Conservation (phyloP, 129 eudicot genomes). For the Helianthus tuberosus region DNA sequence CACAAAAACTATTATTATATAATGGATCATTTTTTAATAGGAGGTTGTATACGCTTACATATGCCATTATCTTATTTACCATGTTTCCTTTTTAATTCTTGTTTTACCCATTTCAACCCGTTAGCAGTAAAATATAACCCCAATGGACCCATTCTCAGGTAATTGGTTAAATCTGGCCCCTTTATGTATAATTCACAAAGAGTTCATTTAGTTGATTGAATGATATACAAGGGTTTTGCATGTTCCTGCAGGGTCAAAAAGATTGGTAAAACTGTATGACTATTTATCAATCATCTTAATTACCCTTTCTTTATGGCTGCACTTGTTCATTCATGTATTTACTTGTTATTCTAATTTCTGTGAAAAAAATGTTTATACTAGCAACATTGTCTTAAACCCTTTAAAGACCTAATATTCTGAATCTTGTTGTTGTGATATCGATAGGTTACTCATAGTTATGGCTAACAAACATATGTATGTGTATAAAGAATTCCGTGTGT, state of each 20-base stretch:
- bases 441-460: no score
- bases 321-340: not conserved
- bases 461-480: not conserved
- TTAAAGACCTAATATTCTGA: not conserved
- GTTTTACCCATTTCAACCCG: not conserved
- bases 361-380: not conserved
- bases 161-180: not conserved
- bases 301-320: not conserved
- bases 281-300: not conserved
- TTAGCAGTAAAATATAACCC: not conserved
- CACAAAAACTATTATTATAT: not conserved
- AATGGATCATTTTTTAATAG: not conserved
- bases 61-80: not conserved
- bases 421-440: not conserved
- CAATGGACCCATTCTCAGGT: not conserved
- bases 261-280: not conserved
- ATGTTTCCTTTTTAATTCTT: not conserved
- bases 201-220: conserved; percentile 3
- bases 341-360: not conserved
- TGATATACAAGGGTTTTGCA: not conserved
- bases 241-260: not conserved
- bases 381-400: not conserved
- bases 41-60: not conserved
- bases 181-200: not conserved
- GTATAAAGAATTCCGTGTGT: not conserved